These are phyloP conservation scores for Moniliophthora roreri DNA, from an alignment of 1,284 basidiomycete species.

Conservation along the genomic window DNA sequence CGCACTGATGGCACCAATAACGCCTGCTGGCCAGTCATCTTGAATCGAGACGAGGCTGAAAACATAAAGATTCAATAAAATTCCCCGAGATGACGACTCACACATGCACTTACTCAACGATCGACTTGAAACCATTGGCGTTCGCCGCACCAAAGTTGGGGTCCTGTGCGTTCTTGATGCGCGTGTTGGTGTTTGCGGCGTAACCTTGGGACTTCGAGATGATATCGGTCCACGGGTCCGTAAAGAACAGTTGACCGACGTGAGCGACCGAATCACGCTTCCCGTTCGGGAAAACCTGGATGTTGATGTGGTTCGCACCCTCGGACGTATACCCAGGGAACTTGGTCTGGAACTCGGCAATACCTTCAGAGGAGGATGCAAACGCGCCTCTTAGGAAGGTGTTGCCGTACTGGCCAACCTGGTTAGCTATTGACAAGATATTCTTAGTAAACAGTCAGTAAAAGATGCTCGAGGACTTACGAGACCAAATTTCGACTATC, in stretches of 20 bases:
- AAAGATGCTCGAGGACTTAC: constrained; percentile 20
- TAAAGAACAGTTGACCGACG: constrained; percentile 39
- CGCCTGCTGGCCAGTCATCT: constrained; percentile 13
- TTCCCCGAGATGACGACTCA: neutral
- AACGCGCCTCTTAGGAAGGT: constrained; percentile 51
- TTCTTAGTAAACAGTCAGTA: neutral
- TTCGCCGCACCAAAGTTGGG: constrained; percentile 27
- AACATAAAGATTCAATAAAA: neutral
- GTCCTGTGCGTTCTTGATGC: constrained; percentile 32
- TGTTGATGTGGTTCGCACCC: constrained; percentile 32
- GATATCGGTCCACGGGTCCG: constrained; percentile 37
- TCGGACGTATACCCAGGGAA: constrained; percentile 46
- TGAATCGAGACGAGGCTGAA: constrained; percentile 8
- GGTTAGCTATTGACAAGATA: constrained; percentile 31
- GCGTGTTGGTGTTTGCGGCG: constrained; percentile 29
- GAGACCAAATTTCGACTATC: constrained; percentile 59
- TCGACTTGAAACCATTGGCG: constrained; percentile 28
- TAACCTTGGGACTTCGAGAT: constrained; percentile 27
- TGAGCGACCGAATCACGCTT: constrained; percentile 20
- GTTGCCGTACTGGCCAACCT: constrained; percentile 32
- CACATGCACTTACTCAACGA: constrained; percentile 27
- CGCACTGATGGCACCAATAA: constrained; percentile 16
- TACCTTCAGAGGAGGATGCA: constrained; percentile 48
- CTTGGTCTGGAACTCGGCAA: constrained; percentile 52
- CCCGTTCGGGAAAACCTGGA: constrained; percentile 26